A percentile compares a stretch with the other conserved stretches of the same genome.
phyloP scores from a whole-genome alignment of 768 basidiomycete genomes.

The Porphyrellus cyaneotinctus region DNA sequence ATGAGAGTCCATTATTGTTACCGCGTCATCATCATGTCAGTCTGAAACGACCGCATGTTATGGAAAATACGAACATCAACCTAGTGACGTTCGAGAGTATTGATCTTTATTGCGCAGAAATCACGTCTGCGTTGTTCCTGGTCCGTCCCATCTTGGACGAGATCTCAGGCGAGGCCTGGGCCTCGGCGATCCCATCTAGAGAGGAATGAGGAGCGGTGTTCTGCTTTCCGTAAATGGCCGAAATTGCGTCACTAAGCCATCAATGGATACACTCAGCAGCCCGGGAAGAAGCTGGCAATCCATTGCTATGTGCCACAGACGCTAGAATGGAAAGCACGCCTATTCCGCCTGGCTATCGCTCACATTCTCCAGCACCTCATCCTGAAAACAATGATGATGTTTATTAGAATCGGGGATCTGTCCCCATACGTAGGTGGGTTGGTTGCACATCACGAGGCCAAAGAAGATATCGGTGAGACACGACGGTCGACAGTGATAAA shows the following conservation, averaged over 20 bases:
- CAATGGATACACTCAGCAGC: conserved; percentile 8
- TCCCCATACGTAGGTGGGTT: conserved; percentile 20
- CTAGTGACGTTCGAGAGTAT: not conserved
- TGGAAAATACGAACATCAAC: conserved; percentile 4
- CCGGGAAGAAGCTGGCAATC: conserved; percentile 16
- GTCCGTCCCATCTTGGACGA: conserved; percentile 4
- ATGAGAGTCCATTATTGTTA: conserved; percentile 6
- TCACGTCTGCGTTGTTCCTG: not conserved
- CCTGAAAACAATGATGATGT: conserved; percentile 16
- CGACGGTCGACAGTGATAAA: conserved; percentile 7
- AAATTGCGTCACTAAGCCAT: conserved; percentile 23
- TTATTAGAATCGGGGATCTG: conserved; percentile 22
- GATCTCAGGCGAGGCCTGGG: conserved; percentile 13
- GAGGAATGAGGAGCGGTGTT: conserved; percentile 9
- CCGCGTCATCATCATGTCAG: conserved; percentile 6
- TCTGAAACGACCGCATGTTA: conserved; percentile 14
- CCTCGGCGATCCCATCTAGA: conserved; percentile 17
- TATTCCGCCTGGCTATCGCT: conserved; percentile 26
- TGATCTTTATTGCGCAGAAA: not conserved
- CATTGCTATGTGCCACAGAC: conserved; percentile 23
- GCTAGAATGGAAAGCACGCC: conserved; percentile 30
- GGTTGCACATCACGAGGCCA: conserved; percentile 9
- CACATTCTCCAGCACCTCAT: conserved; percentile 14
- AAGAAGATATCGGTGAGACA: conserved; percentile 12
- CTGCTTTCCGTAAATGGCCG: conserved; percentile 17